Percentiles rank a stretch among this genome's conserved stretches.
These are phyloP conservation scores for Tanacetum coccineum DNA, from an alignment of 129 eudicot species.

Conservation along the genomic window DNA sequence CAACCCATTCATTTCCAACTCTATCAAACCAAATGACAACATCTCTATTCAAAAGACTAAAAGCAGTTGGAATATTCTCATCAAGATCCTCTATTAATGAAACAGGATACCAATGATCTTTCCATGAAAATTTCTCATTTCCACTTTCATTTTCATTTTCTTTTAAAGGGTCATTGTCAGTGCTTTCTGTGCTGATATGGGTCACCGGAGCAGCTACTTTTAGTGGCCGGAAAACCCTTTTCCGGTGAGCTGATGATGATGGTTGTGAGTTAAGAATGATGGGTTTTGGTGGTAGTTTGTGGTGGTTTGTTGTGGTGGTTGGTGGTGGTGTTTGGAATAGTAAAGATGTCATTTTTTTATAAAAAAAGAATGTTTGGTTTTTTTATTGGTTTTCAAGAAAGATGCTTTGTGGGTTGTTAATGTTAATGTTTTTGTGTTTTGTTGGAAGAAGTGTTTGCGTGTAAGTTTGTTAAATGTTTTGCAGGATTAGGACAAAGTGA, in stretches of 20 bases:
- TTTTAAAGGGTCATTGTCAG: slow-evolving; percentile 21
- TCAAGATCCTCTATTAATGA: slow-evolving; percentile 83
- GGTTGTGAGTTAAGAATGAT: slow-evolving; percentile 9
- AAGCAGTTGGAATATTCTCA: slow-evolving; percentile 68
- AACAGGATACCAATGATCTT: slow-evolving; percentile 97
- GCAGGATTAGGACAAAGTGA: not conserved
- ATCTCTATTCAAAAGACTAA: slow-evolving; percentile 80
- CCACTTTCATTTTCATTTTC: slow-evolving; percentile 34
- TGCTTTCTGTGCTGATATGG: not conserved
- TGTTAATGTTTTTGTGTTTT: no score
- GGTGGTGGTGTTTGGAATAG: slow-evolving; percentile 34
- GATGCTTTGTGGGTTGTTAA: no score
- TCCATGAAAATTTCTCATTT: slow-evolving; percentile 76
- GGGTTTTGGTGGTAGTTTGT: slow-evolving; percentile 15
- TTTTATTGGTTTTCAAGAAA: not conserved
- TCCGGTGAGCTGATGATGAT: slow-evolving; percentile 19
- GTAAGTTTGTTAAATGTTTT: slow-evolving; percentile 34
- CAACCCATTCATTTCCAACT: slow-evolving; percentile 61
- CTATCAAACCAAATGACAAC: slow-evolving; percentile 80
- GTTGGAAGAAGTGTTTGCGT: slow-evolving; percentile 45
- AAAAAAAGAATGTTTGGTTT: not conserved
- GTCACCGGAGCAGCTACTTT: slow-evolving; percentile 57
- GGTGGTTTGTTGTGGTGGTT: slow-evolving; percentile 7
- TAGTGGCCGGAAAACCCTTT: slow-evolving; percentile 34
- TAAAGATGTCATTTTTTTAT: slow-evolving; percentile 42